A percentile compares a stretch with the other conserved stretches of the same genome.
Evolutionary conservation across 1,139 yeast species (phyloP).

Genomic region (Tardiomyces digboiensis): DNA sequence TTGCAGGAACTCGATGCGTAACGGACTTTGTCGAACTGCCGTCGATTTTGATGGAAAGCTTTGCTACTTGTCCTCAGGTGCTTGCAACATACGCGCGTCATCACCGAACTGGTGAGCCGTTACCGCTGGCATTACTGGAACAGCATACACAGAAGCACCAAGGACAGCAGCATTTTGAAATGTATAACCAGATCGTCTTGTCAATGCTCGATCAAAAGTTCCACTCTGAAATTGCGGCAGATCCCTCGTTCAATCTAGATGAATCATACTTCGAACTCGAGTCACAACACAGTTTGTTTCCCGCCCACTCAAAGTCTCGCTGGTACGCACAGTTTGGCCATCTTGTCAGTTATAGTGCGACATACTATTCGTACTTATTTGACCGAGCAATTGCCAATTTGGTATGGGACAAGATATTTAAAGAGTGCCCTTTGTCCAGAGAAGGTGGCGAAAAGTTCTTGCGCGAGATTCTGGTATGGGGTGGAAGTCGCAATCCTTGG

Average conservation of each 20-base stretch:
- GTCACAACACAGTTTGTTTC: slow-evolving; percentile 29
- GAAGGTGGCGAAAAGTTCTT: slow-evolving; percentile 69
- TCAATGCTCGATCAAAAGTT: slow-evolving; percentile 79
- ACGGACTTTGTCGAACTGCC: slow-evolving; percentile 97
- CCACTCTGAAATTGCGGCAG: slow-evolving; percentile 36
- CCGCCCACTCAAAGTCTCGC: slow-evolving; percentile 39
- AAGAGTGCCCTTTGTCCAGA: slow-evolving; percentile 51
- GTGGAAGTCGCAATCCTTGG: slow-evolving; percentile 93
- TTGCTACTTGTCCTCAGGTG: slow-evolving; percentile 76
- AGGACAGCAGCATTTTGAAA: slow-evolving; percentile 59
- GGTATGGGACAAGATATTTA: slow-evolving; percentile 70
- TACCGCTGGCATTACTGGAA: slow-evolving; percentile 42
- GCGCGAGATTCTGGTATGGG: slow-evolving; percentile 74
- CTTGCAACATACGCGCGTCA: slow-evolving; percentile 66
- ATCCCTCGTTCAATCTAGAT: slow-evolving; percentile 39
- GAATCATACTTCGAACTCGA: slow-evolving; percentile 60
- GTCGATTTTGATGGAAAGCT: slow-evolving; percentile 89
- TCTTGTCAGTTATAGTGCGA: slow-evolving; percentile 87
- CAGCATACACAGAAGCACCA: slow-evolving; percentile 44
- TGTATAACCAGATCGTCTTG: slow-evolving; percentile 82
- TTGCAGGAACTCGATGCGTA: slow-evolving; percentile 91
- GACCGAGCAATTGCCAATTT: slow-evolving; percentile 91
- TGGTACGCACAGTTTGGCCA: slow-evolving; percentile 98
- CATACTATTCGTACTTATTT: slow-evolving; percentile 83
- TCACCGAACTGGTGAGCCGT: slow-evolving; percentile 54